Evolutionary conservation across 225 moss, liverwort and hornwort genomes (phyloP), one percentile per base, ranked within the genome.

Genomic region (Neckera pumila): DNA sequence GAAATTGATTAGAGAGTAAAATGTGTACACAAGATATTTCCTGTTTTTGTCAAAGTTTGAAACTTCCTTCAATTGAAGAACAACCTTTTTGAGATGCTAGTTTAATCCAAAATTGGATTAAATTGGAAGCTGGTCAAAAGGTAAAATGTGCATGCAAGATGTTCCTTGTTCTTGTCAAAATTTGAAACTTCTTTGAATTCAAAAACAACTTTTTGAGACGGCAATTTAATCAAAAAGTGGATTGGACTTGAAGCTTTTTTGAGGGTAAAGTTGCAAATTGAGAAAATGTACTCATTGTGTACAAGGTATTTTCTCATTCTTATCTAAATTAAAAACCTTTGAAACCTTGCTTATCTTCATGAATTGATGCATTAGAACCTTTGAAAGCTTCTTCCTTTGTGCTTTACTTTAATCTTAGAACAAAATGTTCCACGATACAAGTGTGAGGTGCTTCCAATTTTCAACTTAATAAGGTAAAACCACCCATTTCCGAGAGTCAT

Each of bases 61-160:
- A 53, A 21, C 34, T 8, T 76, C 22, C 1, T 20, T 33, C 1
- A 23, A 53, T 23, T 36, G 1, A 14, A 3, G 3, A 14, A 23
- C 51, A 56, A 77, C 4, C 4, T 25, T n/a, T 15, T 36, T 1
- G 0, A 54, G 14, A 77, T 0, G 0, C 2, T 0, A 0, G 25
- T 14, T 77, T 23, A 54, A 36, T 77, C 15, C 2, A 54, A 36
- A 54, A 23, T 2, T 36, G 2, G 3, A 47, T 75, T 14, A 47
- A 47, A 47, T 12, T 49, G 3, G 49, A 49, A 49, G 49, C 13
- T 49, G 49, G 49, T 49, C 49, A 49, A 49, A 49, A 0, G 36
- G 1, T 36, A 6, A 76, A 53, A 36, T 36, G 49, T 49, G 49
- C 13, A 49, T 13, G 49, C 49, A n/a, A 54, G 10, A 0, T 25